Conservation (phyloP, 2,329 filamentous ascomycete species). For the Akanthomyces uredinophilus region DNA sequence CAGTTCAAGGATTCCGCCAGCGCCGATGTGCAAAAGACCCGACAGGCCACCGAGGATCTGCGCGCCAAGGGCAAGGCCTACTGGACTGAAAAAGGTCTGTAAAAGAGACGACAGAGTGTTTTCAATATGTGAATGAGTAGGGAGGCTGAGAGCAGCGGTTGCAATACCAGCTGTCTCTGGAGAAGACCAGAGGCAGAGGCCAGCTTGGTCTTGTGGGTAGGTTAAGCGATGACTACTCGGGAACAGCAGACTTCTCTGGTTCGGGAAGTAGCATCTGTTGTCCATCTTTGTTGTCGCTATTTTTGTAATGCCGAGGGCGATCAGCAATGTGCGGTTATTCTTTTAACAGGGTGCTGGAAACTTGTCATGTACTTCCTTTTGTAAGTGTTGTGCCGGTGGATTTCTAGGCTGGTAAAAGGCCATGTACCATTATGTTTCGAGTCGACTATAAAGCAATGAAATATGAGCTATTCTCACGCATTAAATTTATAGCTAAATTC, state of each 20-base stretch:
- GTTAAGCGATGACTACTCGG: background rate
- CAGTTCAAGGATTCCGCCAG: slow-evolving; percentile 31
- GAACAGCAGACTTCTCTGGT: background rate
- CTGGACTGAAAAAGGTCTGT: slow-evolving; percentile 19
- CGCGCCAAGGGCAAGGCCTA: slow-evolving; percentile 14
- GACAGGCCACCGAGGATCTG: slow-evolving; percentile 25
- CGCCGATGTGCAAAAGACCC: slow-evolving; percentile 19
- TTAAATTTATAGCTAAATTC: background rate
- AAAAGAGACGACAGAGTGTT: background rate
- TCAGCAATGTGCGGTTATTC: background rate
- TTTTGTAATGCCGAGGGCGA: background rate
- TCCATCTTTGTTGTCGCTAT: background rate
- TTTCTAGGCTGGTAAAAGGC: background rate
- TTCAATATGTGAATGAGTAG: background rate
- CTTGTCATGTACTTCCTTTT: background rate
- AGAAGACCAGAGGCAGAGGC: background rate
- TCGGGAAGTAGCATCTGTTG: background rate
- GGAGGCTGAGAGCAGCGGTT: background rate
- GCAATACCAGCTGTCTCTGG: background rate
- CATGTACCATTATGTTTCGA: slow-evolving; percentile 5
- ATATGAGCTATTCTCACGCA: background rate
- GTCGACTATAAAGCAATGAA: background rate
- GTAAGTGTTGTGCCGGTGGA: background rate
- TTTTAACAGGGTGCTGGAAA: background rate
- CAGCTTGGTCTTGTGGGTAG: background rate